Conservation (phyloP, 257 asterid genomes). For the Salvia miltiorrhiza region DNA sequence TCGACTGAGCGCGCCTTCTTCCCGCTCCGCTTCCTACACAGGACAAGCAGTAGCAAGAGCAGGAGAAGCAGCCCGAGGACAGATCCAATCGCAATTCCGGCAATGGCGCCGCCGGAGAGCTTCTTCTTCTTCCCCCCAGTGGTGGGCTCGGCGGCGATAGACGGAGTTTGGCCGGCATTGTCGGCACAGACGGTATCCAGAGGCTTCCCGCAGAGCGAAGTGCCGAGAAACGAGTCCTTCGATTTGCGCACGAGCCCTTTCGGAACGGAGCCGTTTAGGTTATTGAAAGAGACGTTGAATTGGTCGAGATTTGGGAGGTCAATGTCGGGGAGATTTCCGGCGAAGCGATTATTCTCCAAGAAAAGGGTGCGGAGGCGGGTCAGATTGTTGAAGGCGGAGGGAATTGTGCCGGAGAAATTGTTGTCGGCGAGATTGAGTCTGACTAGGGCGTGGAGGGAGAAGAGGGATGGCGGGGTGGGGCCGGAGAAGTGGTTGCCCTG, state of each 20-base stretch:
- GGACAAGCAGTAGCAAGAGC: conserved; percentile 42
- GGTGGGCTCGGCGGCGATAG: conserved; percentile 26
- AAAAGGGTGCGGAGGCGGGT: conserved; percentile 70
- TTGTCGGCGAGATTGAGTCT: conserved; percentile 57
- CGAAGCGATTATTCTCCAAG: conserved; percentile 49
- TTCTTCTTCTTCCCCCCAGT: conserved; percentile 6
- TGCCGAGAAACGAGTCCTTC: conserved; percentile 50
- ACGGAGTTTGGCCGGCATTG: conserved; percentile 27
- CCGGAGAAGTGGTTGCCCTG: conserved; percentile 72
- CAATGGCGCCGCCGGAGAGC: conserved; percentile 73
- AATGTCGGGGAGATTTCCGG: conserved; percentile 56
- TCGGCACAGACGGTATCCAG: conserved; percentile 47
- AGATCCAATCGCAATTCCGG: conserved; percentile 79
- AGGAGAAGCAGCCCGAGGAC: conserved; percentile 45
- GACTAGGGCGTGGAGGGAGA: conserved; percentile 41
- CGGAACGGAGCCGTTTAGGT: conserved; percentile 65
- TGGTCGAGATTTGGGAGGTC: conserved; percentile 50
- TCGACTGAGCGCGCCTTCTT: conserved; percentile 51
- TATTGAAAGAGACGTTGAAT: conserved; percentile 69
- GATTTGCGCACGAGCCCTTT: conserved; percentile 44
- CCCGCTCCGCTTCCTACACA: conserved; percentile 63
- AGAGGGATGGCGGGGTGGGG: conserved; percentile 29
- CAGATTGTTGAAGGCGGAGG: conserved; percentile 44
- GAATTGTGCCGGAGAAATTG: conserved; percentile 57
- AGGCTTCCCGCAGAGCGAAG: conserved; percentile 74